A percentile compares a stretch with the other conserved stretches of the same genome.
phyloP scores from a whole-genome alignment of 371 early-diverging fungal genomes.

The Mucor plumbeus region DNA sequence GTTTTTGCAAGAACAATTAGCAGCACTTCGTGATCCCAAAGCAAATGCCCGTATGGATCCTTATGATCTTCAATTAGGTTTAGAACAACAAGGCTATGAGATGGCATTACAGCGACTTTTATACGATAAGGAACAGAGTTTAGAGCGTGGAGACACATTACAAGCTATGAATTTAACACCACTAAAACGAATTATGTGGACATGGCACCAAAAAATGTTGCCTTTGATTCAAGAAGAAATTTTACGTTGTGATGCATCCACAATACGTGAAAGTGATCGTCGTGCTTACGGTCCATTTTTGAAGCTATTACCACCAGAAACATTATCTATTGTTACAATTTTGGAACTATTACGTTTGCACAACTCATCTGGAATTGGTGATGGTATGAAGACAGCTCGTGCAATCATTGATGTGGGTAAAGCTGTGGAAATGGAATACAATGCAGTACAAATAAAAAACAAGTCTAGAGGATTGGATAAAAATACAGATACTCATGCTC shows the following conservation, averaged over 20 bases:
- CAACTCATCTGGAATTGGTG: slow-evolving; percentile 62
- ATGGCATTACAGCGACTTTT: slow-evolving; percentile 78
- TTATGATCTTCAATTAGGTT: slow-evolving; percentile 79
- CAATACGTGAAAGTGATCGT: slow-evolving; percentile 44
- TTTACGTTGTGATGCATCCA: slow-evolving; percentile 44
- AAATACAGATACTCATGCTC: slow-evolving; percentile 56
- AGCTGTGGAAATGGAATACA: slow-evolving; percentile 85
- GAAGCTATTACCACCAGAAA: slow-evolving; percentile 72
- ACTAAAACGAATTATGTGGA: slow-evolving; percentile 64
- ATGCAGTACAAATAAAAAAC: slow-evolving; percentile 76
- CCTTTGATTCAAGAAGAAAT: slow-evolving; percentile 73
- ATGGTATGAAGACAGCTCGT: slow-evolving; percentile 68
- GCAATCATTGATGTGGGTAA: slow-evolving; percentile 76
- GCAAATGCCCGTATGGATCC: slow-evolving; percentile 53
- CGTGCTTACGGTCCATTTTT: slow-evolving; percentile 75
- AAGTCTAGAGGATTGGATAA: slow-evolving; percentile 7
- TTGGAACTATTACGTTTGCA: slow-evolving; percentile 76
- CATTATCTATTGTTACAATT: slow-evolving; percentile 86
- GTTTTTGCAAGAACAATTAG: slow-evolving; percentile 76
- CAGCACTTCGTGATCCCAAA: slow-evolving; percentile 54
- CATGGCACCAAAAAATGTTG: slow-evolving; percentile 80
- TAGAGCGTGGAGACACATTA: slow-evolving; percentile 64
- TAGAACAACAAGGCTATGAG: slow-evolving; percentile 86
- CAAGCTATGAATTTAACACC: slow-evolving; percentile 58
- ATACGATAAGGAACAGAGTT: slow-evolving; percentile 56